phyloP scores from a whole-genome alignment of 176 grass and related monocot species.

The Luzula sylvatica region DNA sequence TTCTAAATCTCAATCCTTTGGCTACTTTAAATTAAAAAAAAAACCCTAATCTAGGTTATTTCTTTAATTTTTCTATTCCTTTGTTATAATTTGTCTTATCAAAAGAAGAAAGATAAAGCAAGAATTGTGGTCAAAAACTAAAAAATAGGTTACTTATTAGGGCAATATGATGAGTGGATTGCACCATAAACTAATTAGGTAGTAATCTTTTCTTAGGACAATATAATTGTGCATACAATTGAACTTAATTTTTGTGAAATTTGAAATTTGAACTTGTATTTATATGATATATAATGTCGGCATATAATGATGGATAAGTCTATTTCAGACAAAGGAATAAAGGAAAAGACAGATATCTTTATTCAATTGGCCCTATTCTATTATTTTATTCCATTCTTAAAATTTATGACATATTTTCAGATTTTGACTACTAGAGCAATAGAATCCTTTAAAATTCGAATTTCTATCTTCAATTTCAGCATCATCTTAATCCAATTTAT shows the following conservation, averaged over 20 bases:
- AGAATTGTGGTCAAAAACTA: conserved; percentile 9
- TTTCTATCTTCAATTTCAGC: not conserved
- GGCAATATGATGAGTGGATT: not conserved
- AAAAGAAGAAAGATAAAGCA: conserved; percentile 4
- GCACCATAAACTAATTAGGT: conserved; percentile 13
- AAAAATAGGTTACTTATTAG: not conserved
- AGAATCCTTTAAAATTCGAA: not conserved
- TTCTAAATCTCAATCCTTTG: not conserved
- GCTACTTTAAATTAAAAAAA: not conserved
- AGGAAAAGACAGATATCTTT: conserved; percentile 2
- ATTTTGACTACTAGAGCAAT: conserved; percentile 3
- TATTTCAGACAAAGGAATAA: conserved; percentile 11
- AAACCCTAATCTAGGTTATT: conserved; percentile 1
- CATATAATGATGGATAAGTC: conserved; percentile 18
- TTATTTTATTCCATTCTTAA: not conserved
- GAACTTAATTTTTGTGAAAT: not conserved
- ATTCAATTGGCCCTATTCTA: conserved; percentile 4
- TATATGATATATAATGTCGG: conserved; percentile 3
- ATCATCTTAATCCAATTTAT: not conserved
- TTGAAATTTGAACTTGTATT: not conserved
- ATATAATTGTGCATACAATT: not conserved
- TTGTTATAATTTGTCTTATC: not conserved
- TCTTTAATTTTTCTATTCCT: not conserved
- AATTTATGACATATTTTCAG: conserved; percentile 11
- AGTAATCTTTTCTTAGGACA: not conserved